Conservation (phyloP, 225 moss, liverwort and hornwort species). For the Physcomitrellopsis africana region DNA sequence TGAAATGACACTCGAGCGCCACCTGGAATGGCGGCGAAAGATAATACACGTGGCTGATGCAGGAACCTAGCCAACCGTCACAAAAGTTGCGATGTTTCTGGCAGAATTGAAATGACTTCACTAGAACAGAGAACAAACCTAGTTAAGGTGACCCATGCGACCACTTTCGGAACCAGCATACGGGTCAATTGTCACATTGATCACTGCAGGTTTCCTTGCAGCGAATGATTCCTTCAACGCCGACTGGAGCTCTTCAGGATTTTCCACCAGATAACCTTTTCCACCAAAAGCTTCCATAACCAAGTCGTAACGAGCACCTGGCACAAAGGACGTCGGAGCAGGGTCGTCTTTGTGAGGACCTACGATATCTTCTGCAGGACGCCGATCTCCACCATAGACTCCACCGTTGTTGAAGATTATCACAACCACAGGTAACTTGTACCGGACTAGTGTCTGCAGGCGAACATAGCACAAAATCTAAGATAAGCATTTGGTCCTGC, state of each 20-base stretch:
- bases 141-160: constrained; percentile 96
- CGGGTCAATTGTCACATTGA: constrained; percentile 92
- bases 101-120: neutral
- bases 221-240: constrained; percentile 80
- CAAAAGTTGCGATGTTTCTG: neutral
- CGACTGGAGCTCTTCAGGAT: constrained; percentile 77
- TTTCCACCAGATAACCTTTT: constrained; percentile 80
- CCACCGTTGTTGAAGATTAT: constrained; percentile 99
- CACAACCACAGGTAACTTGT: constrained; percentile 87
- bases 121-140: neutral
- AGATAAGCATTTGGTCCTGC: neutral
- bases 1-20: constrained; percentile 6
- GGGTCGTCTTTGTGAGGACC: constrained; percentile 90
- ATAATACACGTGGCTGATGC: neutral
- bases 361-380: constrained; percentile 68
- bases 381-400: constrained; percentile 95
- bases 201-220: constrained; percentile 83
- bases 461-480: neutral
- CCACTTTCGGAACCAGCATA: constrained; percentile 97
- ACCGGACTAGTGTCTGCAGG: constrained; percentile 91
- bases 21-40: constrained; percentile 10
- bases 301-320: constrained; percentile 94
- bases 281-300: constrained; percentile 98
- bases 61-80: constrained; percentile 12
- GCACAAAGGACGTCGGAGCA: constrained; percentile 96